Evolutionary conservation across 2,329 filamentous ascomycete species (phyloP), one percentile per base, ranked within the genome.

Genomic region (Stemphylium vesicarium): DNA sequence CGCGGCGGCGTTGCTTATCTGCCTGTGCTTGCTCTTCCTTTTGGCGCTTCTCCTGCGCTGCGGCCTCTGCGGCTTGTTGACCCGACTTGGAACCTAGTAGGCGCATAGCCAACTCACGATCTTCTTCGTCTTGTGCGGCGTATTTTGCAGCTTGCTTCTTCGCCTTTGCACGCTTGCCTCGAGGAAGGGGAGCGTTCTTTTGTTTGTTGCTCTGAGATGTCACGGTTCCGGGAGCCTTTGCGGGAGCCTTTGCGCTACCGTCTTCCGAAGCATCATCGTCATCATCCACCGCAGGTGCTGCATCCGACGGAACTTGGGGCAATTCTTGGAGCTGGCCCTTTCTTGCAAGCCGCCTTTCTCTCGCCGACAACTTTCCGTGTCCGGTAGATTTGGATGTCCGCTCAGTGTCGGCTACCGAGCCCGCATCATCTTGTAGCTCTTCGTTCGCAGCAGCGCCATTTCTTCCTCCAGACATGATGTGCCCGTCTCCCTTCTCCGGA

Each of bases 81-180:
- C 85, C 84, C 1, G 88, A 88, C 55, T 83, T 80, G 2, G 91
- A 88, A 35, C 95, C 95, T n/a, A 96, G 86, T n/a, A 98, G 83
- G 20, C 87, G 84, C 76, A 97, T 89, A 29, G 92, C 92, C 0
- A 93, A 84, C 6, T 84, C 85, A 11, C 92, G 91, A 69, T 99
- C 95, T 75, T 96, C 94, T 50, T 96, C 92, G 66, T 98, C 94
- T 80, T 98, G 95, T 65, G 96, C 81, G 40, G 90, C 94, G 78
- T 99, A 99, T 74, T 96, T 97, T 54, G 85, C 81, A 3, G 91
- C 91, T 2, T 91, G 87, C 75, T 95, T 96, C 80, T 96, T 96
- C 38, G 88, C 87, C 73, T 96, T 96, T 56, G 84, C 84, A 53
- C 85, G 87, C 74, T 96, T 92, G 26, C 92, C 92, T 53, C 93